Base-by-base conservation (phyloP, 2,329 filamentous ascomycete species). In the Cordyceps tenuipes region DNA sequence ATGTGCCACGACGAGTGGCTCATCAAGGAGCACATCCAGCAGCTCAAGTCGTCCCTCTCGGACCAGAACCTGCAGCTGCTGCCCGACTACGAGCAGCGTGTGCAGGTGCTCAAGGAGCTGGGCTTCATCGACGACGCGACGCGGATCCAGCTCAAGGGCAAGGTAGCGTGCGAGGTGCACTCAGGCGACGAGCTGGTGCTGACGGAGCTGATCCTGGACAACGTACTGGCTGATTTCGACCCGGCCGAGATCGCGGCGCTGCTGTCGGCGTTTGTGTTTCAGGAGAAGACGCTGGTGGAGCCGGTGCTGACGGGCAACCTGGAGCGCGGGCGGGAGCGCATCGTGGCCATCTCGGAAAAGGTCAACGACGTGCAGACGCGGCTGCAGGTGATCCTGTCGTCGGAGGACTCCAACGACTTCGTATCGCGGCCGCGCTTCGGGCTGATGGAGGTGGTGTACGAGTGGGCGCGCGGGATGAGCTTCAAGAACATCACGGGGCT, bases 1-100 rank as follows among this genome's bases (percentile, higher is more conserved):
- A 95, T 96, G 89, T 90, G 92, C 68, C 91, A 99, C 69, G 91
- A 97, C 69, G 90, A 97, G 74, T 97, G 93, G 91, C 82, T 96
- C 51, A 91, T 99, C 72, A 90, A 94, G 71, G 91, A 96, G 71
- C 92, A 95, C 67, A 97, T 99, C 66, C 84, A 86, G 15, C 86
- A 92, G 63, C 80, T 99, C 62, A 90, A 92, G 63, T 88, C 91
- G 69, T 81, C 93, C 31, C 91, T 97, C 75, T 97, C 94, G 1
- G 91, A 97, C 71, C 93, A 97, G 71, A 97, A 97, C 69, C 83
- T 99, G 2, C 92, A 97, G 69, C 82, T 99, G 5, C 82, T 99
- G 10, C 94, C 94, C 0, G 94, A 99, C 74, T 99, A 99, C 70
- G 90, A 97, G 70, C 94, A 97, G 75, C 88, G 94, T 54, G 90